phyloP scores from a whole-genome alignment of 192 early-diverging fungal genomes.

The Thamnidium elegans region DNA sequence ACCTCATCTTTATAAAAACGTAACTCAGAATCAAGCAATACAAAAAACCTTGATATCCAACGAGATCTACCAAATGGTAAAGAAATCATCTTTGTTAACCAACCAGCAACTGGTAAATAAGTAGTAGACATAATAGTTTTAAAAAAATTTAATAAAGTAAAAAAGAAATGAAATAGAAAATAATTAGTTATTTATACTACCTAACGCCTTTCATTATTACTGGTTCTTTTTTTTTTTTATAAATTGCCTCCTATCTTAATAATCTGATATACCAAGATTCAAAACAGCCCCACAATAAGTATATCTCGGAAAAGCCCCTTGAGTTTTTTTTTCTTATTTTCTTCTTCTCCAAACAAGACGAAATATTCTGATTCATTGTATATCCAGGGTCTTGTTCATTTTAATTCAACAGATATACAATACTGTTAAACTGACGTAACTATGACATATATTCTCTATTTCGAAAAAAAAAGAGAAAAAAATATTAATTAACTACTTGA shows the following conservation, averaged over 20 bases:
- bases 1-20: conserved; percentile 25
- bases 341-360: too few species aligned
- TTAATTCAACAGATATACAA: too few species aligned
- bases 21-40: conserved; percentile 27
- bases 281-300: too few species aligned
- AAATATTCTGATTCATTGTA: too few species aligned
- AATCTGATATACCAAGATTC: not conserved
- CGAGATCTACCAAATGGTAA: conserved; percentile 20
- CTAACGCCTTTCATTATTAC: not conserved
- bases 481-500: not conserved
- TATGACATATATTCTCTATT: not conserved
- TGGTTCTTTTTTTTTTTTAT: not conserved
- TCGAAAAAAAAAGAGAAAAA: not conserved
- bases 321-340: too few species aligned
- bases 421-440: too few species aligned
- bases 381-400: too few species aligned
- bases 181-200: not conserved
- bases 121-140: not conserved
- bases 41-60: conserved; percentile 27
- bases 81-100: conserved; percentile 12
- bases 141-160: not conserved
- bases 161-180: not conserved
- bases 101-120: conserved; percentile 5
- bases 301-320: too few species aligned
- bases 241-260: not conserved